phyloP scores from a whole-genome alignment of 2,329 filamentous ascomycete genomes.

The Macrophomina pseudophaseolina region DNA sequence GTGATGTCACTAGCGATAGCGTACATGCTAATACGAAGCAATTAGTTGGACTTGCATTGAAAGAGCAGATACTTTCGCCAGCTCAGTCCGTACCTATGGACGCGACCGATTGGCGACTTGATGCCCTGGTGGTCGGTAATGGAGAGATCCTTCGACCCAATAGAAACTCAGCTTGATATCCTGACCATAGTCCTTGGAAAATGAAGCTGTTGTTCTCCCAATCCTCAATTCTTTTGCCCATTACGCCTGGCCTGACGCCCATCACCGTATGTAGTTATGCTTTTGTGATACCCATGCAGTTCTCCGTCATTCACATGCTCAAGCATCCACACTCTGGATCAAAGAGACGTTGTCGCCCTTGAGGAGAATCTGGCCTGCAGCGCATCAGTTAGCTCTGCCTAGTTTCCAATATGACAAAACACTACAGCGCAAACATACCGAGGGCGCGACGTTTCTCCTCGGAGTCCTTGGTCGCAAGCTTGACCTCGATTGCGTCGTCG shows the following conservation, averaged over 20 bases:
- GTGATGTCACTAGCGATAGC: background rate
- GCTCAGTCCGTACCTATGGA: conserved; percentile 74
- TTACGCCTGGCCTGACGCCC: conserved; percentile 22
- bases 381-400: conserved; percentile 26
- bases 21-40: conserved; percentile 13
- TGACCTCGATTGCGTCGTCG: conserved; percentile 93
- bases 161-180: background rate
- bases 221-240: conserved; percentile 7
- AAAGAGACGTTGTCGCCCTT: conserved; percentile 89
- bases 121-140: conserved; percentile 76
- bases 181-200: conserved; percentile 11
- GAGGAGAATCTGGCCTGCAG: conserved; percentile 77
- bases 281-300: conserved; percentile 15
- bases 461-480: conserved; percentile 77
- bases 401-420: background rate
- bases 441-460: conserved; percentile 78
- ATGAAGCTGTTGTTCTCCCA: conserved; percentile 16
- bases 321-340: conserved; percentile 58
- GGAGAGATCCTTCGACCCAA: conserved; percentile 55
- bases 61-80: conserved; percentile 78
- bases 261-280: background rate
- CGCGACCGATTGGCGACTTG: conserved; percentile 76
- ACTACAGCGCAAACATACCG: conserved; percentile 60
- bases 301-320: background rate
- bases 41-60: conserved; percentile 78